Evolutionary conservation across 129 eudicot genomes (phyloP).

Genomic region (Flaveria trinervia): DNA sequence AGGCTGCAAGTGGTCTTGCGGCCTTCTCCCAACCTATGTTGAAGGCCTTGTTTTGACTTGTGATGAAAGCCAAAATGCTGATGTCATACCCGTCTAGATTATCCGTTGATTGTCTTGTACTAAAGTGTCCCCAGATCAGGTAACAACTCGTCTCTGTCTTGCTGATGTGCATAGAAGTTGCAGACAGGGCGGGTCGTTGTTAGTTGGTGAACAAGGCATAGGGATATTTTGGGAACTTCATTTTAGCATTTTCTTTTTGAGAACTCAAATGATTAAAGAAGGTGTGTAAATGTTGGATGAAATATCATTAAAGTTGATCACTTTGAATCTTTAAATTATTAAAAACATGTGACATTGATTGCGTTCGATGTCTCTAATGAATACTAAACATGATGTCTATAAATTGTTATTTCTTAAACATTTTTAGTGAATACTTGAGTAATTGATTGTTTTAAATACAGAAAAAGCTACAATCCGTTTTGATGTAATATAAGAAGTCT

Average conservation of each 20-base stretch:
- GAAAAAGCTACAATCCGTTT: not conserved
- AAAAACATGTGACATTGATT: not conserved
- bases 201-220: not conserved
- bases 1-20: constrained; percentile 76
- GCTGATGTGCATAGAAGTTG: constrained; percentile 3
- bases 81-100: constrained; percentile 69
- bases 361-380: not conserved
- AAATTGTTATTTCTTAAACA: too few species aligned
- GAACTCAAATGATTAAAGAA: not conserved
- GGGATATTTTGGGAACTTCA: not conserved
- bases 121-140: not conserved
- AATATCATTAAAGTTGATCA: not conserved
- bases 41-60: constrained; percentile 91
- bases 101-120: not conserved
- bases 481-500: not conserved
- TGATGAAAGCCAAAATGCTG: constrained; percentile 71
- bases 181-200: not conserved
- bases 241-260: not conserved
- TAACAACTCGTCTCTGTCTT: constrained; percentile 11
- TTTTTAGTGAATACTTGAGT: not conserved
- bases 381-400: not conserved
- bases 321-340: not conserved
- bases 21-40: constrained; percentile 83
- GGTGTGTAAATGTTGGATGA: constrained; percentile 10
- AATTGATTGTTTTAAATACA: not conserved